These are phyloP conservation scores for Astragalus membranaceus DNA, from an alignment of 306 rosid species.

Conservation along the genomic window DNA sequence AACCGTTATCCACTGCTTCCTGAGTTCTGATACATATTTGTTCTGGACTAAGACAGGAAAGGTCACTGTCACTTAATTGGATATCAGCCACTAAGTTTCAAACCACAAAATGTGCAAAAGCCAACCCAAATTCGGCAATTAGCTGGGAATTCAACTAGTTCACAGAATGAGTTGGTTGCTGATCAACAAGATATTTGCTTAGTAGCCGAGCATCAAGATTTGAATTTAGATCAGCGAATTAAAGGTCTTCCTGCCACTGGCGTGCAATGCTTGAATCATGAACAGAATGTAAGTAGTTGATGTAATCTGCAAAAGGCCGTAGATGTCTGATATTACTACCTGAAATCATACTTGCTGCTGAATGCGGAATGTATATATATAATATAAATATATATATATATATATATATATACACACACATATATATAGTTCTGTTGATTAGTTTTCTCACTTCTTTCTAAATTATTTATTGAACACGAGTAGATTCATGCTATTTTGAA, in stretches of 20 bases:
- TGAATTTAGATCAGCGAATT: constrained; percentile 13
- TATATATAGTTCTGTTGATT: too few relatives aligned
- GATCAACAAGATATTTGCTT: constrained; percentile 17
- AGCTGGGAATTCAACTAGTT: constrained; percentile 21
- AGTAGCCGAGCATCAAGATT: constrained; percentile 16
- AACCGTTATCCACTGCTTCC: neutral
- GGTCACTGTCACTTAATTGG: constrained; percentile 71
- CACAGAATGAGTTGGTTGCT: constrained; percentile 27
- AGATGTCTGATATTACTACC: too few relatives aligned
- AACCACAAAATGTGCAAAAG: constrained; percentile 28
- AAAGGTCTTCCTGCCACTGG: constrained; percentile 11
- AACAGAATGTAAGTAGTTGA: constrained; percentile 34
- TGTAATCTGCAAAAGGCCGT: neutral
- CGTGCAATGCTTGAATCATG: constrained; percentile 9
- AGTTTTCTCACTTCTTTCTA: too few relatives aligned
- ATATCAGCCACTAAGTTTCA: constrained; percentile 37
- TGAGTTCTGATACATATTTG: constrained; percentile 13
- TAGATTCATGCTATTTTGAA: too few relatives aligned
- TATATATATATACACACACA: too few relatives aligned
- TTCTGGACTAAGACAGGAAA: constrained; percentile 60
- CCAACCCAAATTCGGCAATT: constrained; percentile 22
- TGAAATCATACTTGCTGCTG: too few relatives aligned
- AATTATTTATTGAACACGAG: too few relatives aligned
- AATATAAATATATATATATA: too few relatives aligned
- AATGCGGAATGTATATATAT: too few relatives aligned